Percentiles rank a stretch among this genome's conserved stretches.
These are phyloP conservation scores for Leptodermis oblonga DNA, from an alignment of 257 asterid genomes.

Conservation along the genomic window DNA sequence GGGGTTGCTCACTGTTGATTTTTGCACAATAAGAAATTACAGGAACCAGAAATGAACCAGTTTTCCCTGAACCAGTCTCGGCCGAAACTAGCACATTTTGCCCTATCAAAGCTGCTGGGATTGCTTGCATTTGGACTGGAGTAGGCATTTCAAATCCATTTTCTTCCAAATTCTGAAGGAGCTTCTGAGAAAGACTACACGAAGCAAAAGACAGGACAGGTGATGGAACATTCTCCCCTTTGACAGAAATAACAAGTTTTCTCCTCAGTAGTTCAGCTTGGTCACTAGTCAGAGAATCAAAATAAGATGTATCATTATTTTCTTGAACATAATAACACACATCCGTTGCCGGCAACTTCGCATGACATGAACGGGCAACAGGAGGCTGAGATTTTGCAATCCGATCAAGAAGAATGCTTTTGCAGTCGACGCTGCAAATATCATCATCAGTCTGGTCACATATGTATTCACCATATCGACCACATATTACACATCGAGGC, in stretches of 20 bases:
- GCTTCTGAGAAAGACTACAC: constrained; percentile 67
- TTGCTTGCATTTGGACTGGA: constrained; percentile 96
- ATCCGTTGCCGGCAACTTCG: constrained; percentile 55
- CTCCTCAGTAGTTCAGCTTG: constrained; percentile 49
- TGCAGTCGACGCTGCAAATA: constrained; percentile 85
- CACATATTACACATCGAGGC: constrained; percentile 67
- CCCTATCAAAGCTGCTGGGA: constrained; percentile 67
- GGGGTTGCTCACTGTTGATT: constrained; percentile 20
- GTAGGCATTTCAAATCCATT: constrained; percentile 90
- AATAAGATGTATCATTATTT: constrained; percentile 25
- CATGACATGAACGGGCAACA: constrained; percentile 26
- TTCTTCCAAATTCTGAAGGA: constrained; percentile 65
- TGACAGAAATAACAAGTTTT: constrained; percentile 59
- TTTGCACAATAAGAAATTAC: constrained; percentile 55
- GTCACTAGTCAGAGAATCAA: constrained; percentile 24
- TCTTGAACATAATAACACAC: constrained; percentile 77
- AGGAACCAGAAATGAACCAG: constrained; percentile 79
- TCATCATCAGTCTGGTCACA: constrained; percentile 91
- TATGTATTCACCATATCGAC: constrained; percentile 90
- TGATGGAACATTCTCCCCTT: constrained; percentile 50
- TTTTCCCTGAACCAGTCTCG: constrained; percentile 94
- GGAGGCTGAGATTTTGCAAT: constrained; percentile 32
- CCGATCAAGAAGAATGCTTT: constrained; percentile 44
- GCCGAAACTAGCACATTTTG: constrained; percentile 83
- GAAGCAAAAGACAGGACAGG: constrained; percentile 71